Percentiles rank a stretch among this genome's conserved stretches.
Conservation (phyloP, 768 basidiomycete species). For the Suillus subluteus region DNA sequence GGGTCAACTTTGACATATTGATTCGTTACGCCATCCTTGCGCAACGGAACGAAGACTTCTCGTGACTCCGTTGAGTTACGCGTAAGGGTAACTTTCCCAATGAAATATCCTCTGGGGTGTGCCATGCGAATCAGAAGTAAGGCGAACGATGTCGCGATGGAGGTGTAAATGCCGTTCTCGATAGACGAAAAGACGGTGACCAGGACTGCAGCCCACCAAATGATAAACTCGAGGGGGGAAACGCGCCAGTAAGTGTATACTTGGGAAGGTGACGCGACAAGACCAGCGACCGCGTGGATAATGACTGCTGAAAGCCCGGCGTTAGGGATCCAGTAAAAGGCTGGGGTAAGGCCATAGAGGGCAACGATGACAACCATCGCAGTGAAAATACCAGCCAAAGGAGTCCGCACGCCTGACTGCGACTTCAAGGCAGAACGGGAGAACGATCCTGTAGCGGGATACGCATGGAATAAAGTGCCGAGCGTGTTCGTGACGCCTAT, state of each 20-base stretch:
- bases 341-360: conserved; percentile 90
- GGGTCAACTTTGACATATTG: conserved; percentile 71
- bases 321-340: conserved; percentile 88
- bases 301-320: conserved; percentile 91
- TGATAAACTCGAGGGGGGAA: conserved; percentile 89
- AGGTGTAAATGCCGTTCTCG: conserved; percentile 90
- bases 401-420: conserved; percentile 97
- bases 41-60: conserved; percentile 85
- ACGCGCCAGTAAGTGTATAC: conserved; percentile 93
- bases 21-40: conserved; percentile 62
- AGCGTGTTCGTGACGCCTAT: conserved; percentile 97
- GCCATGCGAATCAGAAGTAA: conserved; percentile 88
- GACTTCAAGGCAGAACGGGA: conserved; percentile 96
- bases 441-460: conserved; percentile 98
- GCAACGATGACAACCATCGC: conserved; percentile 91
- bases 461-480: conserved; percentile 88
- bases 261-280: conserved; percentile 82
- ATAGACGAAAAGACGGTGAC: conserved; percentile 93
- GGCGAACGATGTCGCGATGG: conserved; percentile 76
- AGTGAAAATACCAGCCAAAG: conserved; percentile 83
- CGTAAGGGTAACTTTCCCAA: conserved; percentile 76
- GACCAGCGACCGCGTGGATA: conserved; percentile 88
- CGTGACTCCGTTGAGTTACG: conserved; percentile 45
- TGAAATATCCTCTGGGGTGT: conserved; percentile 86
- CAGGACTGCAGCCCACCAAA: conserved; percentile 85